Percentiles rank a stretch among this genome's conserved stretches.
Evolutionary conservation across 2,329 filamentous ascomycete genomes (phyloP).

Genomic region (Cordyceps fumosorosea): DNA sequence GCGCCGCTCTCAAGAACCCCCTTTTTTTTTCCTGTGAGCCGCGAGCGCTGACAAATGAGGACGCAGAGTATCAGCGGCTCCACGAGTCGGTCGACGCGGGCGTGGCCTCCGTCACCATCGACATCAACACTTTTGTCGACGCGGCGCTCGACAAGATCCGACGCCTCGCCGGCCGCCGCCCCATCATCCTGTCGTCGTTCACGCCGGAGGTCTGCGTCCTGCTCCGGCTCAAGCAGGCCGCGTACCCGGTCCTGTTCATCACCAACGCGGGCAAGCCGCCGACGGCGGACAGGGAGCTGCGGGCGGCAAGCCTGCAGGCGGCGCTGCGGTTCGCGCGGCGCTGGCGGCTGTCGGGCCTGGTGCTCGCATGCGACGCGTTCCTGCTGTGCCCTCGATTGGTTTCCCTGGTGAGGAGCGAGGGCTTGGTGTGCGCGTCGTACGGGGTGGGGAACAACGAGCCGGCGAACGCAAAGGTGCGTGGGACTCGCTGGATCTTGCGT

Average conservation of each 20-base stretch:
- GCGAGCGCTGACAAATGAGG: not conserved
- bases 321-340: constrained; percentile 31
- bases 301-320: constrained; percentile 29
- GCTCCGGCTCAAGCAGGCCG: constrained; percentile 24
- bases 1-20: no score
- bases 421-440: constrained; percentile 29
- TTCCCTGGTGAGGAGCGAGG: constrained; percentile 25
- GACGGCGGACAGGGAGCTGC: constrained; percentile 25
- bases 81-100: constrained; percentile 29
- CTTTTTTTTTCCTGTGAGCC: no score
- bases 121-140: constrained; percentile 34
- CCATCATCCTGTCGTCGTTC: constrained; percentile 30
- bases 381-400: constrained; percentile 30
- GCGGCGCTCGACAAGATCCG: constrained; percentile 26
- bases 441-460: constrained; percentile 26
- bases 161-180: constrained; percentile 19
- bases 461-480: constrained; percentile 13
- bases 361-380: constrained; percentile 30
- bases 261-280: constrained; percentile 25
- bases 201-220: constrained; percentile 30
- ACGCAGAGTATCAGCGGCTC: constrained; percentile 32
- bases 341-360: constrained; percentile 31
- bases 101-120: constrained; percentile 28
- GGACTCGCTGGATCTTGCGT: no score
- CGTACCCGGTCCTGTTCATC: constrained; percentile 28